Conservation (phyloP, 2,329 filamentous ascomycete species). For the Magnaporthales sp. region DNA sequence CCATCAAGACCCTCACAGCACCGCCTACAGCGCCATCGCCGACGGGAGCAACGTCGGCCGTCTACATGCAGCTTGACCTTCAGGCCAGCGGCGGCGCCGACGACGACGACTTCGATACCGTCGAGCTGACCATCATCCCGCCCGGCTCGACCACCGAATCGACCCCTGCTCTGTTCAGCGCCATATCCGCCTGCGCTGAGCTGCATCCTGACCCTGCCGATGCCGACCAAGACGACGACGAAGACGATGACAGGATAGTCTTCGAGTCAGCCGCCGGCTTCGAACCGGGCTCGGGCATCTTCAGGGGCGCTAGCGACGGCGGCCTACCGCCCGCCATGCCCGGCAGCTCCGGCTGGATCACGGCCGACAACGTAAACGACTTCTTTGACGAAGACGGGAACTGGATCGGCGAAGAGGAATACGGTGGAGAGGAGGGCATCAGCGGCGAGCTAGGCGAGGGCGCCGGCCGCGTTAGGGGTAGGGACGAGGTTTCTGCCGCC, state of each 20-base stretch:
- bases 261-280: constrained; percentile 53
- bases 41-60: constrained; percentile 30
- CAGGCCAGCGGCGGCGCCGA: constrained; percentile 47
- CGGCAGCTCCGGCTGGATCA: constrained; percentile 77
- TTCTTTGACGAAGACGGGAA: constrained; percentile 77
- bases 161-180: constrained; percentile 47
- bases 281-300: constrained; percentile 47
- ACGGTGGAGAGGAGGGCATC: constrained; percentile 38
- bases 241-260: constrained; percentile 43
- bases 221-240: constrained; percentile 49
- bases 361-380: constrained; percentile 79
- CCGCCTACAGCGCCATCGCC: constrained; percentile 23
- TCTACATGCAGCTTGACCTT: constrained; percentile 63
- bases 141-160: constrained; percentile 12
- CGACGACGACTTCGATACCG: constrained; percentile 53
- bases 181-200: constrained; percentile 67
- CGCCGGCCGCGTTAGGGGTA: constrained; percentile 47
- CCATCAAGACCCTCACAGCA: constrained; percentile 50
- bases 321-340: constrained; percentile 59
- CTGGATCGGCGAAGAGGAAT: constrained; percentile 50
- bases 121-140: constrained; percentile 62
- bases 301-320: constrained; percentile 29
- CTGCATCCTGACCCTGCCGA: constrained; percentile 63
- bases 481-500: constrained; percentile 39
- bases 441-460: constrained; percentile 53